Evolutionary conservation across 192 early-diverging fungal species (phyloP), one percentile per base, ranked within the genome.

Genomic region (Coemansia sp.): DNA sequence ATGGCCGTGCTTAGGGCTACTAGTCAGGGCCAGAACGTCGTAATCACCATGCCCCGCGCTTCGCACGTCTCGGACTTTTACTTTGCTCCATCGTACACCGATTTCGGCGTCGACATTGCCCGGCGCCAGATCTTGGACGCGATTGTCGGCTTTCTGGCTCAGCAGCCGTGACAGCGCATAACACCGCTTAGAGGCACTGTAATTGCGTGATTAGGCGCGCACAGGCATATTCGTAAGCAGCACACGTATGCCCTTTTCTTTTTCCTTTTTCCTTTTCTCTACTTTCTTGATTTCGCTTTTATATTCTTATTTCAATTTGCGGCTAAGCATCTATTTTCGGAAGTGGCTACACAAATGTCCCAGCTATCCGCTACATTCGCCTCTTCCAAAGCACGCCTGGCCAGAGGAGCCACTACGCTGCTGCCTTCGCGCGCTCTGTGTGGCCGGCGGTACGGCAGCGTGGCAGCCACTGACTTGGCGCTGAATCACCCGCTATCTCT

Each of bases 31-130:
- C 22, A 54, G 17, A 83, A 78, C 54, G 71, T 64, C 14, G 66
- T 83, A 3, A 71, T 83, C 32, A 78, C 75, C 1, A 83, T 83
- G 81, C 65, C 65, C 53, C 47, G 46, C 20, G 81, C 76, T 20
- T 78, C 76, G 12, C 81, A 83, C 56, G 81, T 83, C 9, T 43
- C 65, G 5, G 81, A 83, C 56, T 78, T 83, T 58, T 83, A 83
- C 59, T 65, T 76, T 47, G 51, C 74, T 3, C 47, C 36, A 47
- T 35, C 59, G 1, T 45, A 74, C 35, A 70, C 74, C 19, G 79
- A 76, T 46, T 73, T 82, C 60, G 79, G 79, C 42, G 74, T 82
- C 7, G 66, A 76, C 20, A 35, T 76, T 62, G 79, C 74, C 7
- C 63, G 79, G 24, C 56, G 69, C 37, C 53, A 47, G 31, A 76